Conservation (phyloP, 2,329 filamentous ascomycete genomes). For the Elsinoe arachidis region DNA sequence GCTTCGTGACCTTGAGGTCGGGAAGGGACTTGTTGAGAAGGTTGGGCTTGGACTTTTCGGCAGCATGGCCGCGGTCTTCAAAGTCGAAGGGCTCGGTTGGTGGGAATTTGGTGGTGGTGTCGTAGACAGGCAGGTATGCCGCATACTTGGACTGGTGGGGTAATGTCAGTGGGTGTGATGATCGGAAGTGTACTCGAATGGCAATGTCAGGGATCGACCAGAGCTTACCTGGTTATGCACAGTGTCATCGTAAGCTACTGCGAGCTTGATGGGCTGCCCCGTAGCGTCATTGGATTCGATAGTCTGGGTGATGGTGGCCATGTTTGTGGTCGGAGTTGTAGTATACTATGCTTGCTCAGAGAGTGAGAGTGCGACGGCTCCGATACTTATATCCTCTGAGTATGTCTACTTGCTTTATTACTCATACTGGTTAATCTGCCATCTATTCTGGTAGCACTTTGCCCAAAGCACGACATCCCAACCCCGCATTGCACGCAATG, state of each 20-base stretch:
- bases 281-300: not conserved
- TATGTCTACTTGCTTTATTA: too few relatives aligned
- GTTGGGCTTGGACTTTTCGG: conserved; percentile 20
- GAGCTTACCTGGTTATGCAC: not conserved
- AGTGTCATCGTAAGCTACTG: not conserved
- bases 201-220: not conserved
- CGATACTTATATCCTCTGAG: too few relatives aligned
- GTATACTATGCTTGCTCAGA: too few relatives aligned
- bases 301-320: not conserved
- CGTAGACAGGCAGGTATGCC: not conserved
- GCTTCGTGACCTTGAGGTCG: conserved; percentile 19
- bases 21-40: conserved; percentile 18
- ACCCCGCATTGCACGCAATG: not conserved
- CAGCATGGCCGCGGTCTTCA: conserved; percentile 22
- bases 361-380: too few relatives aligned
- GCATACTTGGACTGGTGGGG: not conserved
- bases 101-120: not conserved
- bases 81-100: conserved; percentile 18
- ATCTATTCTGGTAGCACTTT: too few relatives aligned
- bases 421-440: too few relatives aligned
- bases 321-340: not conserved
- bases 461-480: not conserved
- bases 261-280: not conserved
- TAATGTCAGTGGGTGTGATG: too few relatives aligned
- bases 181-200: too few relatives aligned